phyloP scores from a whole-genome alignment of 169 alveolate genomes.

The Eimeria mitis region DNA sequence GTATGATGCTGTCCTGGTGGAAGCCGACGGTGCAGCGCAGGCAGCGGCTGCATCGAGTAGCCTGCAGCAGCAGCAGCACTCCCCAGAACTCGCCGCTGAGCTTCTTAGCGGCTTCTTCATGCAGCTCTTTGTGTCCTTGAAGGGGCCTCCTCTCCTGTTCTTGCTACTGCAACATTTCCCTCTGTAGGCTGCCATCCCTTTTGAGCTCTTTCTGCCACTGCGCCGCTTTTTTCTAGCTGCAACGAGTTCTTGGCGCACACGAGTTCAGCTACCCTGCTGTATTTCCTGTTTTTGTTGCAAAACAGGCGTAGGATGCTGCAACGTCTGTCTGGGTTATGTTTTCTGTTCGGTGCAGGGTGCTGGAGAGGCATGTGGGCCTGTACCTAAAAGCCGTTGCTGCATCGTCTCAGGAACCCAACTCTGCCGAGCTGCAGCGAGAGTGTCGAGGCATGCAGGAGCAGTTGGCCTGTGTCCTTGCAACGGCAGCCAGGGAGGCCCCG shows the following conservation, averaged over 20 bases:
- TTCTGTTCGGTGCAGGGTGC: slow-evolving; percentile 8
- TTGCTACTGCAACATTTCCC: slow-evolving; percentile 68
- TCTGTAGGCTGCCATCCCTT: background rate
- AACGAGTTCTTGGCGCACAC: background rate
- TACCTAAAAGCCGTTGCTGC: slow-evolving; percentile 65
- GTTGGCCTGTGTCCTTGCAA: slow-evolving; percentile 44
- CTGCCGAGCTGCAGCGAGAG: slow-evolving; percentile 59
- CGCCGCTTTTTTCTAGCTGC: background rate
- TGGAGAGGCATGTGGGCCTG: slow-evolving; percentile 43
- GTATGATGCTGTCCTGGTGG: slow-evolving; percentile 35
- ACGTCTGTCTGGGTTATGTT: background rate
- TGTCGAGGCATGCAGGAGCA: slow-evolving; percentile 63
- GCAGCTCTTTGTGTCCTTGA: slow-evolving; percentile 48
- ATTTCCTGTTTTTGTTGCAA: background rate
- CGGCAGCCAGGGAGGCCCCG: slow-evolving; percentile 70
- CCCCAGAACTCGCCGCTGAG: slow-evolving; percentile 65
- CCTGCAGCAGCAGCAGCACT: slow-evolving; percentile 72
- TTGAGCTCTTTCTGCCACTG: background rate
- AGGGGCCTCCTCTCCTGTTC: slow-evolving; percentile 10
- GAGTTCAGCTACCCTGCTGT: background rate
- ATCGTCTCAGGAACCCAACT: slow-evolving; percentile 20
- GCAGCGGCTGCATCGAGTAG: slow-evolving; percentile 62
- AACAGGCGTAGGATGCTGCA: background rate
- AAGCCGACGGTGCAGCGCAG: slow-evolving; percentile 19
- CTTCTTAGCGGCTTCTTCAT: slow-evolving; percentile 53